Conservation (phyloP, 305 asterid genomes). For the Nicotiana rustica region DNA sequence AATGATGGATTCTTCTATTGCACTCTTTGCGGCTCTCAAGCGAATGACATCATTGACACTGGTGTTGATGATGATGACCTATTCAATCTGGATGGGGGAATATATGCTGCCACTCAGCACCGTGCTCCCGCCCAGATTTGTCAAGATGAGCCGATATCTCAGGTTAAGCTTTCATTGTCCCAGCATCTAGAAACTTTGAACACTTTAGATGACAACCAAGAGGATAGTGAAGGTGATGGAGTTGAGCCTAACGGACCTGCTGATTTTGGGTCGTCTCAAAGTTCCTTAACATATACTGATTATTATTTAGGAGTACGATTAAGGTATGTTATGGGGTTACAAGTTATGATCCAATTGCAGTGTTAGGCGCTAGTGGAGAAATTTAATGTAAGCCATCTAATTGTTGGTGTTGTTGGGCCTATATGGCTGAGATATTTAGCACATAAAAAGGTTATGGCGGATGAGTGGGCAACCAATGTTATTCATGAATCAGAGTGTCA, state of each 20-base stretch:
- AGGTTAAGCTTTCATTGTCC: conserved; percentile 42
- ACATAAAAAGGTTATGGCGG: conserved; percentile 57
- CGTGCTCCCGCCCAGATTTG: conserved; percentile 39
- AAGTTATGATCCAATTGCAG: no score
- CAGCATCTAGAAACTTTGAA: conserved; percentile 46
- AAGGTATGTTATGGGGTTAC: neutral
- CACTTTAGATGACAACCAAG: conserved; percentile 35
- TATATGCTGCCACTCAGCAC: conserved; percentile 43
- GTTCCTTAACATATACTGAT: conserved; percentile 26
- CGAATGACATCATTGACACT: no score
- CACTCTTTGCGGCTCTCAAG: no score
- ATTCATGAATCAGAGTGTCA: conserved; percentile 66
- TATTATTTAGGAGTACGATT: conserved; percentile 23
- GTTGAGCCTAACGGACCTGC: conserved; percentile 11
- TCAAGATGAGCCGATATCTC: conserved; percentile 50
- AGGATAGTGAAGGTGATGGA: conserved; percentile 16
- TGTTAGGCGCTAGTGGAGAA: no score
- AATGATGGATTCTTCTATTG: no score
- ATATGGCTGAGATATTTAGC: conserved; percentile 72
- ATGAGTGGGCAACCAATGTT: conserved; percentile 70
- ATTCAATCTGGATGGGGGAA: conserved; percentile 35
- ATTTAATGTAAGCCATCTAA: conserved; percentile 49
- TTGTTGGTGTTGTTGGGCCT: conserved; percentile 66
- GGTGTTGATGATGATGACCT: conserved; percentile 42
- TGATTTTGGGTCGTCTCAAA: conserved; percentile 28